phyloP scores from a whole-genome alignment of 2,329 filamentous ascomycete genomes.

The Ophiobolus disseminans region DNA sequence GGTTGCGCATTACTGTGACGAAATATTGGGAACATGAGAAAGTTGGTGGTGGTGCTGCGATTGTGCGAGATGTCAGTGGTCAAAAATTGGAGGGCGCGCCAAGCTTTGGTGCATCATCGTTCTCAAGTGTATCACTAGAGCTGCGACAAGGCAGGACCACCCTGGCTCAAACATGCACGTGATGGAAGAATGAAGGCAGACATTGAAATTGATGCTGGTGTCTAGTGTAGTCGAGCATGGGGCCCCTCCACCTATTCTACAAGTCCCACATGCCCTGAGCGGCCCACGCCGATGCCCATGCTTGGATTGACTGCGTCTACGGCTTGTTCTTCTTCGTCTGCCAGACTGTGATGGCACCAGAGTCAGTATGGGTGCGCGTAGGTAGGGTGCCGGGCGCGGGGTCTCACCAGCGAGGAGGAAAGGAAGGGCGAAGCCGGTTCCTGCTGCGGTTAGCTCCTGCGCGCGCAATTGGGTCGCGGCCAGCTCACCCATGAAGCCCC shows the following conservation, averaged over 20 bases:
- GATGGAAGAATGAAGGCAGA: constrained; percentile 27
- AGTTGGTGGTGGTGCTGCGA: background rate
- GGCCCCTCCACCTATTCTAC: constrained; percentile 44
- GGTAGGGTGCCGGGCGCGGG: background rate
- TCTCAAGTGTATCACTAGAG: background rate
- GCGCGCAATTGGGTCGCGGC: constrained; percentile 33
- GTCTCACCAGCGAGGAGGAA: constrained; percentile 70
- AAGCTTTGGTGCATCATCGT: constrained; percentile 7
- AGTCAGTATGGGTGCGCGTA: constrained; percentile 26
- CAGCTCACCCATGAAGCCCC: constrained; percentile 73
- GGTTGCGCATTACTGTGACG: constrained; percentile 77
- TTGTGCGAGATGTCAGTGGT: constrained; percentile 19
- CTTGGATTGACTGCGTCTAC: constrained; percentile 25
- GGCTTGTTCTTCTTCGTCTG: constrained; percentile 69
- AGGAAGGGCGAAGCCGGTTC: constrained; percentile 64
- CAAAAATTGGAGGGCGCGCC: constrained; percentile 19
- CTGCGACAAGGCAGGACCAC: background rate
- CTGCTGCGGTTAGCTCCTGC: constrained; percentile 55
- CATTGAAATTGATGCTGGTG: constrained; percentile 47
- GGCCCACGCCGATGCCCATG: constrained; percentile 23
- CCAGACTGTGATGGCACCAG: constrained; percentile 60
- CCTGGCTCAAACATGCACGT: too few species aligned
- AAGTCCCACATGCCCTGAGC: constrained; percentile 27
- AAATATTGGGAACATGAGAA: background rate
- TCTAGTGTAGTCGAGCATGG: constrained; percentile 42